Base-by-base conservation (phyloP, 2,329 filamentous ascomycete genomes). In the Phaeosphaeria sp. region DNA sequence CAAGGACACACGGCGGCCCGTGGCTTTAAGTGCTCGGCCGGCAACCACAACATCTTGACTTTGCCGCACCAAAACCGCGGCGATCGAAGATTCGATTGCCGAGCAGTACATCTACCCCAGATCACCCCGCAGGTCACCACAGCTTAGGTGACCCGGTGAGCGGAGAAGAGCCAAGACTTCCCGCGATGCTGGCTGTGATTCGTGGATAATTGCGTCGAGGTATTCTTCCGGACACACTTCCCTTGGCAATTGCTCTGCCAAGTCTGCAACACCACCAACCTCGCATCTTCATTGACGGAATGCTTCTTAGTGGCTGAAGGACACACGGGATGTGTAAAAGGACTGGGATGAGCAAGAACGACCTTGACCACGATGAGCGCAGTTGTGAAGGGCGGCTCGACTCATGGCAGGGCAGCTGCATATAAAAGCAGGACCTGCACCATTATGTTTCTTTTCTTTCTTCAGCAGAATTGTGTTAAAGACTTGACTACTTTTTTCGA, bases 211-310 rank as follows among this genome's bases (percentile, higher is more conserved):
- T 22, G 44, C 22, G 21, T 45, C 15, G 54, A 55, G 55, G 25
- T 13, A 43, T 33, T 22, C 42, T 36, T 47, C 55, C 47, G 54
- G 30, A 43, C 39, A 53, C 49, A 46, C 44, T 57, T 53, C 36
- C 44, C 63, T 63, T 63, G 60, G 60, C 60, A 53, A 44, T 51
- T 40, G 40, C 21, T 53, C 33, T n/a, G 55, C 63, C 58, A 65
- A 64, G 53, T 30, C 24, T 30, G 2, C 27, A 36, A 43, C 56
- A 43, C 24, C 40, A 53, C 4, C n/a, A 24, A 47, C 9, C 45
- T 58, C 51, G 57, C 45, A 21, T 49, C 39, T 33, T 53, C 39
- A 63, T 63, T 63, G 60, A 61, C 54, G 60, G 63, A 65, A 65
- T 53, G 51, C 22, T 27, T 44, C 48, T 3, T 36, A 18, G 33